Evolutionary conservation across 352 stramenopile species (phyloP).

Genomic region (Phytophthora sp.): DNA sequence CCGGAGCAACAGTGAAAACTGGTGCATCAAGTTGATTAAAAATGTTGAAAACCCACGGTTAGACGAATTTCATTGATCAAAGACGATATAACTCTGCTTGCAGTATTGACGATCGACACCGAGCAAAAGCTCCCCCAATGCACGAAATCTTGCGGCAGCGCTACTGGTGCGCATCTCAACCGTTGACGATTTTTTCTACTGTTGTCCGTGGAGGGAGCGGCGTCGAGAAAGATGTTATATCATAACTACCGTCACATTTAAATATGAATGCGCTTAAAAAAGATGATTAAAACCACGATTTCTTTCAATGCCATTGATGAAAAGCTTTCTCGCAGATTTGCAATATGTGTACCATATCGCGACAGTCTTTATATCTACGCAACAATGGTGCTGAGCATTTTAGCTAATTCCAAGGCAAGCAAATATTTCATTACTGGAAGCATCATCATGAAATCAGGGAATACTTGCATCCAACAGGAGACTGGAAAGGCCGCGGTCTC

Average conservation of each 20-base stretch:
- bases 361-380: too few relatives aligned
- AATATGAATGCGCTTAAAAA: not conserved
- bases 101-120: not conserved
- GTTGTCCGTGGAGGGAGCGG: not conserved
- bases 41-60: slow-evolving; percentile 11
- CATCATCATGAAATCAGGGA: too few relatives aligned
- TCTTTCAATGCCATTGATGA: too few relatives aligned
- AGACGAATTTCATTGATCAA: slow-evolving; percentile 9
- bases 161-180: not conserved
- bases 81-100: not conserved
- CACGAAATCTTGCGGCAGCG: not conserved
- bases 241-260: not conserved
- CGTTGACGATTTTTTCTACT: slow-evolving; percentile 3
- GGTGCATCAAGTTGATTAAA: slow-evolving; percentile 8
- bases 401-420: too few relatives aligned
- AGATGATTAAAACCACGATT: too few relatives aligned
- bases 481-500: too few relatives aligned
- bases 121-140: not conserved
- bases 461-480: too few relatives aligned
- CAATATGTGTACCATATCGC: too few relatives aligned
- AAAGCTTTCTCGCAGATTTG: too few relatives aligned
- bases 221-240: not conserved
- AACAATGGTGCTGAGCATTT: too few relatives aligned
- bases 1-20: slow-evolving; percentile 4
- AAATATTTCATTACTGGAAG: too few relatives aligned